phyloP scores from a whole-genome alignment of 1,284 basidiomycete genomes.

The Tremellales sp. region DNA sequence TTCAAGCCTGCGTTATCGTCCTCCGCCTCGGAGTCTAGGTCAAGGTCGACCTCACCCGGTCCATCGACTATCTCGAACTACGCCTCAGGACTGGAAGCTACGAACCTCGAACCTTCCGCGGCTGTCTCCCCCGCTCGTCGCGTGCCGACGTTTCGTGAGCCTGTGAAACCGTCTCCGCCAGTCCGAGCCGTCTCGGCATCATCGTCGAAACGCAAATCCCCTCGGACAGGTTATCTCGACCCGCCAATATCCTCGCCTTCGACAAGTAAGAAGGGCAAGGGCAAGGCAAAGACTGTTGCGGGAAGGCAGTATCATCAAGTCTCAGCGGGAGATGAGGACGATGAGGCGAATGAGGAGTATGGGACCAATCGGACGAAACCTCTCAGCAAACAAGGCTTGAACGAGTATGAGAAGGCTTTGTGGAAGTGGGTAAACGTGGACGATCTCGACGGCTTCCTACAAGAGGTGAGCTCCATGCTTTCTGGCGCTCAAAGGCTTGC shows the following conservation, averaged over 20 bases:
- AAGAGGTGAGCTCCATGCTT: slow-evolving; percentile 60
- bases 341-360: slow-evolving; percentile 51
- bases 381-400: slow-evolving; percentile 54
- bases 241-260: slow-evolving; percentile 11
- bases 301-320: slow-evolving; percentile 21
- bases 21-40: slow-evolving; percentile 15
- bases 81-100: slow-evolving; percentile 24
- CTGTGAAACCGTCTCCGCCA: slow-evolving; percentile 6
- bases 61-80: slow-evolving; percentile 29
- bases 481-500: background rate
- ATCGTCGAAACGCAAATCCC: background rate
- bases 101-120: background rate
- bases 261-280: slow-evolving; percentile 25
- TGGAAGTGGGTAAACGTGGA: slow-evolving; percentile 99
- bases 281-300: slow-evolving; percentile 19
- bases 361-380: background rate
- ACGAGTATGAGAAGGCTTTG: slow-evolving; percentile 80
- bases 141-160: slow-evolving; percentile 23
- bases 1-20: slow-evolving; percentile 9
- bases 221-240: slow-evolving; percentile 22
- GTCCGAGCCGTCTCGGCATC: background rate
- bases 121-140: background rate
- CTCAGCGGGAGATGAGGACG: slow-evolving; percentile 51
- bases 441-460: slow-evolving; percentile 89
- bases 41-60: slow-evolving; percentile 23